These are phyloP conservation scores for Leishmania tarentolae DNA, from an alignment of 208 protist species.

Conservation along the genomic window DNA sequence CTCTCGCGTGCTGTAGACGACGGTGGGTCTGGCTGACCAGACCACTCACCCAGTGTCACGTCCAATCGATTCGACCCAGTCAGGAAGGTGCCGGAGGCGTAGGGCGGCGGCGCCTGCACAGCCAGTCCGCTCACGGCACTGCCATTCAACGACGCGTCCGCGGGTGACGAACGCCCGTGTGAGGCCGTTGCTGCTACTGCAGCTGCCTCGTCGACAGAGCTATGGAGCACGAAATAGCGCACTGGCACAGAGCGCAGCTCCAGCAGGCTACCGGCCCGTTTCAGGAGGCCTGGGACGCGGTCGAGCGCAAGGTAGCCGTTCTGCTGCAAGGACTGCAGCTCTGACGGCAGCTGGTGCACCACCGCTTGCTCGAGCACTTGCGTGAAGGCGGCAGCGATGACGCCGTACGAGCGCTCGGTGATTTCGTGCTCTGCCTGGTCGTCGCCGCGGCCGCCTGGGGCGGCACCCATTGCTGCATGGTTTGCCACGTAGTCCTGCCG, in stretches of 20 bases:
- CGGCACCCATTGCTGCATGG: conserved; percentile 27
- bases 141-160: neutral
- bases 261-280: conserved; percentile 54
- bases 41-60: conserved; percentile 72
- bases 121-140: conserved; percentile 11
- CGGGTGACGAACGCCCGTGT: neutral
- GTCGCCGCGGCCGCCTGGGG: conserved; percentile 38
- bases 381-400: conserved; percentile 67
- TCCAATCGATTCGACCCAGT: conserved; percentile 54
- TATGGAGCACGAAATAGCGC: conserved; percentile 85
- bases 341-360: conserved; percentile 49
- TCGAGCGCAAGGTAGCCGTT: conserved; percentile 79
- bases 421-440: conserved; percentile 69
- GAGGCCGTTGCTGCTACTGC: conserved; percentile 7
- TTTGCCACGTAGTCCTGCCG: conserved; percentile 52
- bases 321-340: conserved; percentile 53
- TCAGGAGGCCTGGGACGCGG: conserved; percentile 61
- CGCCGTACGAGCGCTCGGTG: conserved; percentile 53
- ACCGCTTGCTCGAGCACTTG: conserved; percentile 62
- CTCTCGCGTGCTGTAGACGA: conserved; percentile 27
- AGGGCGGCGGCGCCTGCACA: conserved; percentile 23
- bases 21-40: conserved; percentile 42
- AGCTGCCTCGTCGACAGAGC: conserved; percentile 41
- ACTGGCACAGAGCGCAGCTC: conserved; percentile 74
- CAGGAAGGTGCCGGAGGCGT: conserved; percentile 62